Percentiles rank a stretch among this genome's conserved stretches.
Conservation (phyloP, 208 protist genomes). For the Leptomonas seymouri region DNA sequence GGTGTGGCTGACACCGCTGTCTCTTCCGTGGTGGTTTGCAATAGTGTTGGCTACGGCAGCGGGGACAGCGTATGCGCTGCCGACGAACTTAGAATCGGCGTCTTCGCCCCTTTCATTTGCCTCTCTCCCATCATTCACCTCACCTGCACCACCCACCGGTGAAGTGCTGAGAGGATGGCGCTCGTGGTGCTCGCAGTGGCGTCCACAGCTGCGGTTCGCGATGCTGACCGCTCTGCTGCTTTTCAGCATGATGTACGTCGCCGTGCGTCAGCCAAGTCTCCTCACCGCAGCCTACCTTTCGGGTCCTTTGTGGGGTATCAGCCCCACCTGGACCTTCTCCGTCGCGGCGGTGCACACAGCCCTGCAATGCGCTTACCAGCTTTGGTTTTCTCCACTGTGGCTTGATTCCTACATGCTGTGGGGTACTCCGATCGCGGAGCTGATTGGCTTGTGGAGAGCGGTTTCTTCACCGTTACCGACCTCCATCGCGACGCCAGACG, state of each 20-base stretch:
- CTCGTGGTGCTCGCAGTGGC: constrained; percentile 10
- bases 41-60: constrained; percentile 28
- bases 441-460: constrained; percentile 23
- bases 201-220: not conserved
- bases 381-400: constrained; percentile 27
- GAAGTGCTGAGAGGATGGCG: not conserved
- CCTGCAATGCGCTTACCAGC: constrained; percentile 34
- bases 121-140: not conserved
- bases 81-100: constrained; percentile 1
- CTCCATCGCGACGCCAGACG: not conserved
- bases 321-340: constrained; percentile 19
- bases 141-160: not conserved
- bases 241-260: constrained; percentile 11
- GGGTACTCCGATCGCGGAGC: constrained; percentile 18
- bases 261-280: constrained; percentile 22
- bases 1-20: constrained; percentile 30
- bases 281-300: constrained; percentile 28
- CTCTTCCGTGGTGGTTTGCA: constrained; percentile 30
- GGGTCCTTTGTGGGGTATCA: constrained; percentile 11
- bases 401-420: constrained; percentile 18
- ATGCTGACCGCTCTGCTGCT: constrained; percentile 14
- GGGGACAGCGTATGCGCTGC: constrained; percentile 15
- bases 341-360: constrained; percentile 18
- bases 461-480: too few relatives aligned
- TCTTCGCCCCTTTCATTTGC: not conserved